Evolutionary conservation across 2,329 filamentous ascomycete species (phyloP).

Genomic region (Lizonia empirigonia): DNA sequence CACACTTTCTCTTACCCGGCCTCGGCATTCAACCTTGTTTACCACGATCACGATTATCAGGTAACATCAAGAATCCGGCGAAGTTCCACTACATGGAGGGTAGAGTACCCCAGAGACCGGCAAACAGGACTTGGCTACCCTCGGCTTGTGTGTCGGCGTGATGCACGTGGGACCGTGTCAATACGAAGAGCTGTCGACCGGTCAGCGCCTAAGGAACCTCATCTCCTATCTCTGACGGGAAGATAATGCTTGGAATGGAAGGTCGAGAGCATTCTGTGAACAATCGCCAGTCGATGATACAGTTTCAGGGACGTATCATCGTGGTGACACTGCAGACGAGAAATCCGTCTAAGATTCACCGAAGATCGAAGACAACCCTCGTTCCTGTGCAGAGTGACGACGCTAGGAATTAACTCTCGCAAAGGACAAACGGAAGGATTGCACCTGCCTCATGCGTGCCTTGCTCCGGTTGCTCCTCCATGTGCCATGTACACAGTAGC

Average conservation of each 20-base stretch:
- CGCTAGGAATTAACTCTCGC: neutral
- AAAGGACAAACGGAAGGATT: neutral
- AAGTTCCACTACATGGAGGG: neutral
- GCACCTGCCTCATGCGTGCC: constrained; percentile 9
- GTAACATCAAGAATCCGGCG: neutral
- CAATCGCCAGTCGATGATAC: constrained; percentile 4
- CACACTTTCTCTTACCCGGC: neutral
- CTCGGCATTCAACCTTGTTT: neutral
- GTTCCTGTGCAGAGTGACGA: constrained; percentile 8
- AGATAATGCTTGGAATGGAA: neutral
- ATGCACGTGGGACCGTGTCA: constrained; percentile 2
- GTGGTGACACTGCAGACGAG: constrained; percentile 13
- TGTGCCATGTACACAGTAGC: constrained; percentile 7
- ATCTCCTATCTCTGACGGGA: constrained; percentile 1
- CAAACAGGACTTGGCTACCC: constrained; percentile 11
- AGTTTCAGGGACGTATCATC: constrained; percentile 14
- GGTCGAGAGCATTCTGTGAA: neutral
- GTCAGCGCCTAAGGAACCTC: neutral
- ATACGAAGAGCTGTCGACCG: constrained; percentile 2
- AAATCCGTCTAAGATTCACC: constrained; percentile 4
- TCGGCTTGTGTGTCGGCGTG: constrained; percentile 6
- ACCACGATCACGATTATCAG: constrained; percentile 1
- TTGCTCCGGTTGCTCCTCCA: neutral
- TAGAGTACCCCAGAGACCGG: neutral
- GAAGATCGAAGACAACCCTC: neutral